Base-by-base conservation (phyloP, 2,329 filamentous ascomycete genomes). In the Corinectria fuckeliana region DNA sequence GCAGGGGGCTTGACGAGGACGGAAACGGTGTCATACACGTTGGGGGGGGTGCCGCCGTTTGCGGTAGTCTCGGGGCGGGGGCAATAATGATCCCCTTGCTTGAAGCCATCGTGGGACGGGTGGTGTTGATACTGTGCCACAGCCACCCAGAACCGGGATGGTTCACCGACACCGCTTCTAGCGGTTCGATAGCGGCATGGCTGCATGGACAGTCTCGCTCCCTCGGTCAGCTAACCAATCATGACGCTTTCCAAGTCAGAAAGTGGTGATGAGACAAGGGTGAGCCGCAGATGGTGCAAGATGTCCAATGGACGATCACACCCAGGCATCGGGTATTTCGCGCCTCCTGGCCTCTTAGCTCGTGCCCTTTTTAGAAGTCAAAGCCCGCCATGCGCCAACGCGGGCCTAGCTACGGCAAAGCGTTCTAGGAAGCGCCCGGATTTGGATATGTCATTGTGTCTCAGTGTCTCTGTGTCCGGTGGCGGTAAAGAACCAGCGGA, bases 91-190 rank as follows among this genome's bases (percentile, higher is more conserved):
- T 69, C 68, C 68, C 60, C 68, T 51, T 69, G 68, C 68, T 51
- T 69, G 68, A 71, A 69, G 68, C 55, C 64, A 69, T 69, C 67
- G 65, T 66, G 59, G 65, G 54, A 69, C 62, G 51, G n/a, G 34
- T 56, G 58, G 63, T 69, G 65, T 61, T 64, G 51, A 62, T 68
- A 71, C 65, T 71, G 69, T 69, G 69, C 61, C 65, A 64, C 64
- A 68, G 58, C 50, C 60, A 62, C 60, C 68, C 53, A 69, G 64
- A 66, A 63, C 65, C 45, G 58, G 68, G 65, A 62, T 66, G 64
- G 62, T 67, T 71, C 68, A 70, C 68, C 68, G 68, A 70, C 68
- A 70, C 68, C 67, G 68, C 67, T 67, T 60, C 62, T 54, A 66
- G 68, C 68, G 65, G 63, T 55, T 71, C 64, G 61, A 71, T 71